Percentiles rank a stretch among this genome's conserved stretches.
phyloP scores from a whole-genome alignment of 371 early-diverging fungal genomes.

The Fennellomyces sp. region DNA sequence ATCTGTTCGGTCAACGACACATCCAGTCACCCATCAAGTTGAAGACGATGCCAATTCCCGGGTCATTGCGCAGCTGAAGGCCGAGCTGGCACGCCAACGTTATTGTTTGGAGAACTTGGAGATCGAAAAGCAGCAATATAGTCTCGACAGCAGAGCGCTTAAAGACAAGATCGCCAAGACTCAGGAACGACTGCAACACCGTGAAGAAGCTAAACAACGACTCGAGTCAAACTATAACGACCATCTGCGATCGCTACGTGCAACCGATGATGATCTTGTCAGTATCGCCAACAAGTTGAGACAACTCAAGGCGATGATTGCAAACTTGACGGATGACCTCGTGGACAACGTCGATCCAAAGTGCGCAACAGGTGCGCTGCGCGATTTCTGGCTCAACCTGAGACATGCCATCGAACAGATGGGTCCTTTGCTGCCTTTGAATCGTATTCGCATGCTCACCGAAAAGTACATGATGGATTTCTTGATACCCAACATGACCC shows the following conservation, averaged over 20 bases:
- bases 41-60: not conserved
- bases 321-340: constrained; percentile 43
- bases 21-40: not conserved
- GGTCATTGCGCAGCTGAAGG: constrained; percentile 7
- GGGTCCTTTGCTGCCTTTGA: constrained; percentile 40
- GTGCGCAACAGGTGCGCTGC: constrained; percentile 41
- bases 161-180: constrained; percentile 16
- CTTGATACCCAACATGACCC: constrained; percentile 45
- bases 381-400: constrained; percentile 45
- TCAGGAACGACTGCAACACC: constrained; percentile 21
- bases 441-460: constrained; percentile 58
- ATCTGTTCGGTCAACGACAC: constrained; percentile 3
- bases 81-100: constrained; percentile 19
- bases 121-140: constrained; percentile 25
- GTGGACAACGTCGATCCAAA: constrained; percentile 43
- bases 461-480: constrained; percentile 63
- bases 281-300: constrained; percentile 51
- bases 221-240: constrained; percentile 54
- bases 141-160: constrained; percentile 19
- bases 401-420: constrained; percentile 29
- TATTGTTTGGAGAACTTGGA: constrained; percentile 20
- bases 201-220: constrained; percentile 23
- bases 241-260: constrained; percentile 53
- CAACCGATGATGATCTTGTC: constrained; percentile 56
- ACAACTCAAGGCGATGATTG: constrained; percentile 50